Evolutionary conservation across 768 basidiomycete genomes (phyloP), one percentile per base, ranked within the genome.

Genomic region (Mycena galericulata): DNA sequence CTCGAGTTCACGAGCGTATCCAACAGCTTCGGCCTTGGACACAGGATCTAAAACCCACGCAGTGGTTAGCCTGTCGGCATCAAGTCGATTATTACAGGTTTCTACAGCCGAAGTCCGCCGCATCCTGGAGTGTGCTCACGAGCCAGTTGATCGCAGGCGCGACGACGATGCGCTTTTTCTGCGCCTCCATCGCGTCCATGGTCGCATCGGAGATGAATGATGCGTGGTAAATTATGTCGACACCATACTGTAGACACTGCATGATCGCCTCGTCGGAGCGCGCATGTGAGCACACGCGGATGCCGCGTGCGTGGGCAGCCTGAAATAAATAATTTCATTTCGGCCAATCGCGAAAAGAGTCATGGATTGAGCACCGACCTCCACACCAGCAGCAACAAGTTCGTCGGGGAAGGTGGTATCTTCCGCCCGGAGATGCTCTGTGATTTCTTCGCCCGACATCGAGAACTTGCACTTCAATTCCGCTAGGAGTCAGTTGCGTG

Each of bases 371-470:
- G 14, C 22, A 36, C 47, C 4, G 15, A 53, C 76, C 72, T 80
- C 78, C 4, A 79, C 75, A 22, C 75, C 79, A n/a, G 79, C 75
- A 20, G 75, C 79, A 1, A 79, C 79, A 6, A 79, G 68, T 51
- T 76, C 72, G 29, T 81, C 80, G 0, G 76, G 43, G 62, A 81
- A 81, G 11, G 80, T 81, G 12, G 67, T 80, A 43, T 75, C 74
- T 60, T 81, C 80, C 6, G 80, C 79, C 1, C 79, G 78, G 45
- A 81, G 75, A 22, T 72, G 40, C 29, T 79, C 78, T 0, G 78
- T 78, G 30, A 79, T 78, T 54, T 81, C 79, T 14, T 81, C 80
- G 0, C 80, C 80, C 14, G 76, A 79, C 80, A 81, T 81, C 3
- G 73, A 77, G 17, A 81, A 58, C 49, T 81, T 81, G 70, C 80